These are phyloP conservation scores for Coemansia sp. DNA, from an alignment of 192 early-diverging fungal species.

Conservation along the genomic window DNA sequence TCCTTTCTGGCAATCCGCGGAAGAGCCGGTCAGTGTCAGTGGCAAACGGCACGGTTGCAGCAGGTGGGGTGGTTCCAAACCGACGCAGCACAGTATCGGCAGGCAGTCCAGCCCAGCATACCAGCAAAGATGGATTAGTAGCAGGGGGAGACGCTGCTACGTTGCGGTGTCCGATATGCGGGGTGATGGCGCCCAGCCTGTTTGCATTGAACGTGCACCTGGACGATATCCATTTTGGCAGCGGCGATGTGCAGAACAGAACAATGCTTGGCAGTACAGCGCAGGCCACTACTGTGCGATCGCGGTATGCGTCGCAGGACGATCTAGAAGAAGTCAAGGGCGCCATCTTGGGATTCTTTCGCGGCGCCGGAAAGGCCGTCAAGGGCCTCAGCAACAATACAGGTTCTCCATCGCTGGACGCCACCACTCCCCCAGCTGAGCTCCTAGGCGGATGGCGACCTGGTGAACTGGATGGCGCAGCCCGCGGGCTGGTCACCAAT, in stretches of 20 bases:
- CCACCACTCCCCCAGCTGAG: neutral
- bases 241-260: neutral
- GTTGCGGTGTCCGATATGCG: constrained; percentile 50
- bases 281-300: neutral
- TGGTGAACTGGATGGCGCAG: constrained; percentile 28
- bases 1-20: neutral
- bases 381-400: constrained; percentile 31
- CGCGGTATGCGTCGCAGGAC: constrained; percentile 33
- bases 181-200: constrained; percentile 48
- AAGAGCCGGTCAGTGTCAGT: constrained; percentile 18
- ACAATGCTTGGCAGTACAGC: neutral
- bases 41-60: neutral
- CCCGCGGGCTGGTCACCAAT: constrained; percentile 20
- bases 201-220: constrained; percentile 49
- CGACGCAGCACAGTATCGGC: constrained; percentile 38
- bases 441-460: constrained; percentile 1
- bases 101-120: constrained; percentile 3
- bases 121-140: neutral
- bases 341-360: constrained; percentile 50
- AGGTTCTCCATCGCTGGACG: no score
- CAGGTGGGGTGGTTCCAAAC: no score
- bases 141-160: neutral
- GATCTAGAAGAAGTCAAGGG: constrained; percentile 34
- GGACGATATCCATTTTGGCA: constrained; percentile 43
- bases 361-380: constrained; percentile 31